A percentile compares a stretch with the other conserved stretches of the same genome.
These are phyloP conservation scores for Rauvolfia tetraphylla DNA, from an alignment of 257 asterid genomes.

Conservation along the genomic window DNA sequence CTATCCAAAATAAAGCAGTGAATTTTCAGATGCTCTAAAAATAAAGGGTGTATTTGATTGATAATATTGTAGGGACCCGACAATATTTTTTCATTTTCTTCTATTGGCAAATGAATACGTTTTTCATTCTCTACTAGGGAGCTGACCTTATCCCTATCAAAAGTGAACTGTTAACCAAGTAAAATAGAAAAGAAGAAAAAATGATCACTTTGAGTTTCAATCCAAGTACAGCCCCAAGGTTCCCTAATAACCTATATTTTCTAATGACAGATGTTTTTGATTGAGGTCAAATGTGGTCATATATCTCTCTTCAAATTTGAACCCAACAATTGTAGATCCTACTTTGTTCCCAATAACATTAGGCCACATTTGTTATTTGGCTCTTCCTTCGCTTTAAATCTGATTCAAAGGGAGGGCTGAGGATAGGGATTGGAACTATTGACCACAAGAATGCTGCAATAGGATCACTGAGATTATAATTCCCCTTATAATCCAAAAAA, in stretches of 20 bases:
- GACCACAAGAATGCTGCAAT: background rate
- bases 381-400: background rate
- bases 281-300: background rate
- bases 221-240: too few species aligned
- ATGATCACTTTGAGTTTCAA: too few species aligned
- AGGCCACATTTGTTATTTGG: background rate
- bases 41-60: background rate
- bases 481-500: background rate
- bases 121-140: too few species aligned
- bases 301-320: background rate
- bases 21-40: background rate
- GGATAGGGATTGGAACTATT: background rate
- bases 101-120: background rate
- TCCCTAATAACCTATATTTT: background rate
- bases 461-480: background rate
- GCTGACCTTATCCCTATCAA: too few species aligned
- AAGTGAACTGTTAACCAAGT: too few species aligned
- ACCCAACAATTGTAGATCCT: background rate
- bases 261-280: background rate
- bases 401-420: background rate
- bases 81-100: background rate
- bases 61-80: too few species aligned
- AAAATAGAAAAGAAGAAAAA: too few species aligned
- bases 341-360: background rate
- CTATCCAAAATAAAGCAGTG: background rate